Evolutionary conservation across 129 eudicot genomes (phyloP).

Genomic region (Artemisia argyi): DNA sequence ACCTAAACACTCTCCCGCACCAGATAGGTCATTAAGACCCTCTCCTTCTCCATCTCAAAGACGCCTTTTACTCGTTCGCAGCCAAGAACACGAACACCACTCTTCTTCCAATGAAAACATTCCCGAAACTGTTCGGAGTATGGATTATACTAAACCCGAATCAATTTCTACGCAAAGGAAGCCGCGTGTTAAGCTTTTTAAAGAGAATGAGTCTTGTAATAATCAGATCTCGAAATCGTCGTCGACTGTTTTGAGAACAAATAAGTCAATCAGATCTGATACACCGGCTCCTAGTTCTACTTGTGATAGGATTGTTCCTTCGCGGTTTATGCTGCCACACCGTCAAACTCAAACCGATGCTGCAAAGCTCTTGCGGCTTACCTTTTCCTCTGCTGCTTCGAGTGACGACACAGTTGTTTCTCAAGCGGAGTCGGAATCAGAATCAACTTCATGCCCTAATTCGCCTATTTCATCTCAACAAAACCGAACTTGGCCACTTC

Average conservation of each 20-base stretch:
- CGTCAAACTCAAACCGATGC: conserved; percentile 47
- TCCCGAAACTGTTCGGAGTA: conserved; percentile 45
- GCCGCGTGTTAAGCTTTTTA: conserved; percentile 39
- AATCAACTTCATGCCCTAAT: conserved; percentile 47
- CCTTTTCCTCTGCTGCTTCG: conserved; percentile 15
- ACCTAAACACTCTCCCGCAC: conserved; percentile 32
- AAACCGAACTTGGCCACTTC: conserved; percentile 23
- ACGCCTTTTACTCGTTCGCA: conserved; percentile 26
- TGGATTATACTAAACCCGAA: conserved; percentile 30
- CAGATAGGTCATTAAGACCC: conserved; percentile 23
- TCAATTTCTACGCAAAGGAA: conserved; percentile 17
- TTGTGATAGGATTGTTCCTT: conserved; percentile 49
- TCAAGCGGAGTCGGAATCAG: conserved; percentile 17
- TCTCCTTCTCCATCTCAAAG: conserved; percentile 21
- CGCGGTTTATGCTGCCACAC: conserved; percentile 41
- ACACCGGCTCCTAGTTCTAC: conserved; percentile 43
- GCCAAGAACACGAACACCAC: conserved; percentile 17
- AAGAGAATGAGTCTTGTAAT: conserved; percentile 33
- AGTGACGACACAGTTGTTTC: not conserved
- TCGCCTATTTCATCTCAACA: conserved; percentile 42
- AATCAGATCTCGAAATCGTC: conserved; percentile 27
- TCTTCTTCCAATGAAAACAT: conserved; percentile 29
- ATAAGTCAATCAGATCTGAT: conserved; percentile 51
- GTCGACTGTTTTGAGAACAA: conserved; percentile 12
- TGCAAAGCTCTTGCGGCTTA: conserved; percentile 54